Base-by-base conservation (phyloP, 495 filamentous ascomycete species). In the Aspergillus hancockii region DNA sequence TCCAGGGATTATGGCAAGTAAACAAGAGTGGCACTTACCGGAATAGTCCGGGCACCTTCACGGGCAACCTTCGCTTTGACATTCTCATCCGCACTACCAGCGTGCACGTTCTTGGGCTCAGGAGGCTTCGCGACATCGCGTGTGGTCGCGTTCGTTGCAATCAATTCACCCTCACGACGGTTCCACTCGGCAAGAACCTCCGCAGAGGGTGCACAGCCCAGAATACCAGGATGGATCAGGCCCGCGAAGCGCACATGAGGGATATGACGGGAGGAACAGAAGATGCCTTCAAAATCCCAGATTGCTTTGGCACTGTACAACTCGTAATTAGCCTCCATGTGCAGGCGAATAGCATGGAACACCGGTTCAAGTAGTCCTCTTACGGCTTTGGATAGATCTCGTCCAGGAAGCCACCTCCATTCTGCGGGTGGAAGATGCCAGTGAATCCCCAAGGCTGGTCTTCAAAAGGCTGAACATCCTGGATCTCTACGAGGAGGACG, bases 201-300 rank as follows among this genome's bases (percentile, higher is more conserved):
- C 7, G 81, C 71, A 0, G 89, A 92, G 1, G 93, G 93, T 0
- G 93, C 93, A 65, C 92, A 96, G 4, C 93, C 93, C 18, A 98
- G 77, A 56, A 98, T 97, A 3, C 93, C 93, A 0, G 93, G 93
- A 67, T 98, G 93, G 68, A 98, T 97, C 36, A 97, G 76, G n/a
- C 92, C 92, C 13, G 91, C 83, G 68, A 95, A 96, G 55, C 90
- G 88, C 56, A 96, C 90, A 62, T 88, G 84, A 0, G 93, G 93
- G 64, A 97, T 93, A 71, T 98, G 93, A 0, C 93, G 85, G 12
- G 89, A 92, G 23, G 89, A 89, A 79, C 90, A 94, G 75, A 89
- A 92, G 66, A 98, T 96, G 58, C 93, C 93, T 67, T 96, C 92
- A 61, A 98, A 97, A 67, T 97, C 93, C 93, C 93, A 98, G 67